A percentile compares a stretch with the other conserved stretches of the same genome.
Conservation (phyloP, 345 rosid genomes). For the Clausena lansium region DNA sequence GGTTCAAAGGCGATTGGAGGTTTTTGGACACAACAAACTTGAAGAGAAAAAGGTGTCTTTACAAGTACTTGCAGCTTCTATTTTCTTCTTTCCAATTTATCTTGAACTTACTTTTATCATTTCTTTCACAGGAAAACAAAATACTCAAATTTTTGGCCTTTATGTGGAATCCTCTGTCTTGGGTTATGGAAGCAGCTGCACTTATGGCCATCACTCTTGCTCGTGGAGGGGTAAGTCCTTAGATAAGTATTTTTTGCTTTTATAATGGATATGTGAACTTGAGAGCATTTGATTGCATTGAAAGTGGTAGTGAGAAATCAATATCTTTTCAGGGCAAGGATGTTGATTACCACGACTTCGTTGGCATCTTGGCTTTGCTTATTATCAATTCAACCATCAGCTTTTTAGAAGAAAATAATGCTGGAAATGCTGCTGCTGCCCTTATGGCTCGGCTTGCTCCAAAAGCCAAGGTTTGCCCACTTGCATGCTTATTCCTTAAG, state of each 20-base stretch:
- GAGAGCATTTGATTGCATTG: not conserved
- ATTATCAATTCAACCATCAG: conserved; percentile 57
- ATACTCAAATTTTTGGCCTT: conserved; percentile 56
- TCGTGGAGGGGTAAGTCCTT: conserved; percentile 44
- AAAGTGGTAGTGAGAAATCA: not conserved
- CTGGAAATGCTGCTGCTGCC: conserved; percentile 62
- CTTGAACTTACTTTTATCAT: not conserved
- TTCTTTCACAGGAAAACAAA: conserved; percentile 45
- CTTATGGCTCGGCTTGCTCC: conserved; percentile 62
- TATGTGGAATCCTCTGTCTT: conserved; percentile 67
- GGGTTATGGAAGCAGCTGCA: conserved; percentile 68
- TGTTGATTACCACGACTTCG: conserved; percentile 47
- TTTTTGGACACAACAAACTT: conserved; percentile 61
- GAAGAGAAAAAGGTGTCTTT: conserved; percentile 54
- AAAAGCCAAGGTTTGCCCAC: conserved; percentile 40
- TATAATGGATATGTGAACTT: not conserved
- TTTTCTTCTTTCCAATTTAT: not conserved
- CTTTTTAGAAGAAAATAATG: conserved; percentile 57
- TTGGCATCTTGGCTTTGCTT: conserved; percentile 43
- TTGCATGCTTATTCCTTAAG: not conserved
- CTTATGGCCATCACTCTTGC: conserved; percentile 55
- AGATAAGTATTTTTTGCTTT: not conserved
- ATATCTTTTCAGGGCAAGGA: conserved; percentile 29
- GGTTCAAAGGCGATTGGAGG: conserved; percentile 37
- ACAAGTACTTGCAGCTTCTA: not conserved